These are phyloP conservation scores for Xylariales sp. DNA, from an alignment of 2,329 filamentous ascomycete species.

Conservation along the genomic window DNA sequence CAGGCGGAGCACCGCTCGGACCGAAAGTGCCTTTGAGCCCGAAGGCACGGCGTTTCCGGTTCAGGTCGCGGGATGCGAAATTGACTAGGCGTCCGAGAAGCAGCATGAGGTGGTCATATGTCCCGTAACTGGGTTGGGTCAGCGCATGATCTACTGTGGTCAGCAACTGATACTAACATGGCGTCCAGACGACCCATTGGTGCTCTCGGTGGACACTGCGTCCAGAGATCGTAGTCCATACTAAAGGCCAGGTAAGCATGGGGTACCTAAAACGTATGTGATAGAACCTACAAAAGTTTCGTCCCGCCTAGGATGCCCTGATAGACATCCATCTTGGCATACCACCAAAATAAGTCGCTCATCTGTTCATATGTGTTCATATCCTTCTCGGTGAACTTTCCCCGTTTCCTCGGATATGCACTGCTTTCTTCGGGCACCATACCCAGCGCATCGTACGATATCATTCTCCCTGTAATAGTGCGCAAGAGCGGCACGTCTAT, in stretches of 20 bases:
- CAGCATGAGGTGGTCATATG: constrained; percentile 81
- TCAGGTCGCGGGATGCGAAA: constrained; percentile 73
- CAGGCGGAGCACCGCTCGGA: constrained; percentile 39
- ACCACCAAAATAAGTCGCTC: constrained; percentile 93
- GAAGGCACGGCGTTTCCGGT: constrained; percentile 68
- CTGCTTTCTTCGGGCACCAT: constrained; percentile 24
- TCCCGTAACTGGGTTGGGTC: constrained; percentile 62
- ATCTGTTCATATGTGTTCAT: constrained; percentile 76
- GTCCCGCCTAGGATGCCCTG: constrained; percentile 88
- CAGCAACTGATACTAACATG: constrained; percentile 42
- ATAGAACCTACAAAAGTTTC: constrained; percentile 71
- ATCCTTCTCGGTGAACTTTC: constrained; percentile 51
- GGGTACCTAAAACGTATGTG: too few species aligned
- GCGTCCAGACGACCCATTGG: constrained; percentile 73
- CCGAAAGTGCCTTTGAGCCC: constrained; percentile 52
- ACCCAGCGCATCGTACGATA: constrained; percentile 50
- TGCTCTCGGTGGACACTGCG: constrained; percentile 81
- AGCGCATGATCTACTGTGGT: constrained; percentile 12
- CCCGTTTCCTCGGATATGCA: constrained; percentile 22
- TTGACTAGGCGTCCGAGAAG: constrained; percentile 74
- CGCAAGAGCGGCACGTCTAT: constrained; percentile 35
- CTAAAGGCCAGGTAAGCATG: constrained; percentile 38
- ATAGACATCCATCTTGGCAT: constrained; percentile 87
- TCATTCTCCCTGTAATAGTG: constrained; percentile 45
- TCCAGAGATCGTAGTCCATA: constrained; percentile 75